A percentile compares a stretch with the other conserved stretches of the same genome.
Conservation (phyloP, 1,139 yeast species). For the Blastobotrys serpentis region DNA sequence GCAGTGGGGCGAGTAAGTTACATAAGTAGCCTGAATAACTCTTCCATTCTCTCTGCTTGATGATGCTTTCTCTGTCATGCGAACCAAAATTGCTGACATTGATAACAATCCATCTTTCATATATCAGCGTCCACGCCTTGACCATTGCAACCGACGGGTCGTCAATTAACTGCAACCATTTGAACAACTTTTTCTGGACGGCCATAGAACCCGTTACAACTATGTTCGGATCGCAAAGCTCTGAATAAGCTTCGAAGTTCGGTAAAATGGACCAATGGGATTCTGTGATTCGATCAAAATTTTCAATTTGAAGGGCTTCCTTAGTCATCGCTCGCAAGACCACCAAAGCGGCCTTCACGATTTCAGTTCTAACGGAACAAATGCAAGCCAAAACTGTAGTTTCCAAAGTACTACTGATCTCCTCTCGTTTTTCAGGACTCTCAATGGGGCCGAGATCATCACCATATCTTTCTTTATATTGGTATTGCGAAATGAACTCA, state of each 20-base stretch:
- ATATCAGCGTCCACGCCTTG: conserved; percentile 57
- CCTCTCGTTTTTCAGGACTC: conserved; percentile 30
- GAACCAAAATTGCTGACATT: conserved; percentile 20
- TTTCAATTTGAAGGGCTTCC: conserved; percentile 39
- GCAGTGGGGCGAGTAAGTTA: conserved; percentile 38
- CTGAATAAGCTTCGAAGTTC: conserved; percentile 42
- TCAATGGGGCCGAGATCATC: conserved; percentile 28
- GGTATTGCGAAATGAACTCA: conserved; percentile 30
- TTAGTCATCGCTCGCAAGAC: conserved; percentile 49
- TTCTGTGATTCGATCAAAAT: conserved; percentile 25
- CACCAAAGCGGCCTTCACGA: conserved; percentile 52
- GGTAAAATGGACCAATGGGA: conserved; percentile 35
- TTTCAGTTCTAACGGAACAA: conserved; percentile 58
- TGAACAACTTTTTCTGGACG: conserved; percentile 63
- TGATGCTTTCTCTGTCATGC: conserved; percentile 6
- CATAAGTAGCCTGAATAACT: conserved; percentile 49
- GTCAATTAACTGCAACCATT: conserved; percentile 52
- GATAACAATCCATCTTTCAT: conserved; percentile 53
- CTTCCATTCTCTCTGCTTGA: conserved; percentile 31
- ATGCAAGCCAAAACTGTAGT: conserved; percentile 50
- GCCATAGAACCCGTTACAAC: conserved; percentile 77
- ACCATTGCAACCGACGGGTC: conserved; percentile 60
- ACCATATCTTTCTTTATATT: conserved; percentile 31
- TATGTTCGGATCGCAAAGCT: conserved; percentile 56
- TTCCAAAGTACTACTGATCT: conserved; percentile 43